A percentile compares a stretch with the other conserved stretches of the same genome.
phyloP scores from a whole-genome alignment of 140 eudicot species.

The Cichorium intybus region DNA sequence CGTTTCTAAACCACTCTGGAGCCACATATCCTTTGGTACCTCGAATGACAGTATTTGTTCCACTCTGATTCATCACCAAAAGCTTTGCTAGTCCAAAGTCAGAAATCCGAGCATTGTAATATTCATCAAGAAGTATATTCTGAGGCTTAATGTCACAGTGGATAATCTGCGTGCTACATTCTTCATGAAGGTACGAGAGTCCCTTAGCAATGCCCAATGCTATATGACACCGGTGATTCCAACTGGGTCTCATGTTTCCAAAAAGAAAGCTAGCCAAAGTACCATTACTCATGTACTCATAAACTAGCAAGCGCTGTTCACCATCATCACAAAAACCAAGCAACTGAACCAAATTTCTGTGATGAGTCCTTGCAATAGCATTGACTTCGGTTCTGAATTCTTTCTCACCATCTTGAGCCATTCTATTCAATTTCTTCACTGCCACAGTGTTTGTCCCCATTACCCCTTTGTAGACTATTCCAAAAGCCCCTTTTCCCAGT shows the following conservation, averaged over 20 bases:
- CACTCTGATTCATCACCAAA: conserved; percentile 36
- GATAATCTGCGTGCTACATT: conserved; percentile 46
- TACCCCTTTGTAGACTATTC: conserved; percentile 37
- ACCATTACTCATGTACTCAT: conserved; percentile 52
- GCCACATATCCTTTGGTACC: conserved; percentile 70
- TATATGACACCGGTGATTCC: conserved; percentile 32
- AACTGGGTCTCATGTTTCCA: conserved; percentile 27
- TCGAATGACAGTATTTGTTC: conserved; percentile 39
- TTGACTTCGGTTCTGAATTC: conserved; percentile 43
- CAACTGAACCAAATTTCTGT: conserved; percentile 40
- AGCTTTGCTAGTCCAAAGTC: conserved; percentile 52
- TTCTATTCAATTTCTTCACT: conserved; percentile 26
- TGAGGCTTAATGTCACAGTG: conserved; percentile 65
- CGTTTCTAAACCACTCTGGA: conserved; percentile 60
- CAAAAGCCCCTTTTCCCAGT: conserved; percentile 46
- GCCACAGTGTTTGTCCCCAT: conserved; percentile 19
- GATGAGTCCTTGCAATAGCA: conserved; percentile 47
- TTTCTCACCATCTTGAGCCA: conserved; percentile 23
- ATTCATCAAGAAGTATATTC: conserved; percentile 49
- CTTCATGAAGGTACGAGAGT: conserved; percentile 48
- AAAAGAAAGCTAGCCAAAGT: conserved; percentile 35
- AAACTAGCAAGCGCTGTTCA: conserved; percentile 28
- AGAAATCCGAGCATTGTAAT: conserved; percentile 30
- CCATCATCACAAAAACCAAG: conserved; percentile 41
- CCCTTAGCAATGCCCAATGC: conserved; percentile 42